Base-by-base conservation (phyloP, 495 filamentous ascomycete species). In the Hypoxylon rickii region DNA sequence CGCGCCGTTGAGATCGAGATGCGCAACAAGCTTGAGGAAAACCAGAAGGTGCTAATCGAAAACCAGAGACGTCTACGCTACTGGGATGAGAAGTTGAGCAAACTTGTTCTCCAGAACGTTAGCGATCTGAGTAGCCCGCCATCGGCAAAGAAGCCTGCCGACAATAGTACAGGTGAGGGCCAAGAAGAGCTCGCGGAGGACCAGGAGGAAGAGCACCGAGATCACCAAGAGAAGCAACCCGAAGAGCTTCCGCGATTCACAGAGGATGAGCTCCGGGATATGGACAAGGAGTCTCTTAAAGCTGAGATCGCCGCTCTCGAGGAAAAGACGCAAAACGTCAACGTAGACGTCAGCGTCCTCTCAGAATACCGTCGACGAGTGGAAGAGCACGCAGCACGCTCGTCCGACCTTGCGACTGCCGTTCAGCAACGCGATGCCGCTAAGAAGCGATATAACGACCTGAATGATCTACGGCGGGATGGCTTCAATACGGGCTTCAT, bases 401-500 rank as follows among this genome's bases (percentile, higher is more conserved):
- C 85, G 15, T 85, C 82, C 1, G 94, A 97, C 61, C 78, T 98
- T 6, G 81, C 84, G 10, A 79, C 78, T 16, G 90, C 93, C 2
- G 80, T 98, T 6, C 67, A 78, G 3, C 76, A 84, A 43, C 88
- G 94, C 48, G 94, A 98, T 67, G 73, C 84, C 5, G 90, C 91
- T 44, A 97, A 97, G 78, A 86, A 86, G 52, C 86, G 89, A 0
- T 88, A 92, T 51, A 93, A 97, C 65, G 91, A 96, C 37, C 85
- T 97, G 39, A 88, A 94, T 5, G 89, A 89, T 3, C 79, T 93
- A 21, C 87, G 94, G 3, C 76, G 97, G 7, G 93, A 96, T 56
- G 94, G 94, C 42, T 98, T 98, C 81, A 97, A 97, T 93, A 91
- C 93, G 72, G 94, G 95, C 19, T 97, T 97, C 75, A 86, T 86